These are phyloP conservation scores for Trichoderma koningiopsis DNA, from an alignment of 2,329 filamentous ascomycete species.

Conservation along the genomic window DNA sequence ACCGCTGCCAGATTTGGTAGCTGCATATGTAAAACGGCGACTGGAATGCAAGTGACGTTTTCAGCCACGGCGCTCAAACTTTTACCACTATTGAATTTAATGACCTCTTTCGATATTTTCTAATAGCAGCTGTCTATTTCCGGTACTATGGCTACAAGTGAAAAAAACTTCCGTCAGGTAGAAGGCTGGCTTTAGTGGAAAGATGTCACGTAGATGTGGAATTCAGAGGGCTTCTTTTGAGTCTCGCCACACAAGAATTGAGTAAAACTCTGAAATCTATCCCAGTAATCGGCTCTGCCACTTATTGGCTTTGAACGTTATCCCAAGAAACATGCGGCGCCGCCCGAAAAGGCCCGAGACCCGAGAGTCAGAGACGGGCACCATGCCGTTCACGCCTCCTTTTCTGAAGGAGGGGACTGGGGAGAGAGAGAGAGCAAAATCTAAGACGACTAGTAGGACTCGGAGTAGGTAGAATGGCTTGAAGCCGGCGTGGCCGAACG, in stretches of 20 bases:
- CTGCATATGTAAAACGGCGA: not conserved
- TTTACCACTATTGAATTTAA: not conserved
- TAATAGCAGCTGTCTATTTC: not conserved
- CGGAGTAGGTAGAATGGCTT: not conserved
- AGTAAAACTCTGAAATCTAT: not conserved
- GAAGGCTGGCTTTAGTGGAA: not conserved
- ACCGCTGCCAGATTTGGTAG: not conserved
- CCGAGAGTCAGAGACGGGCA: conserved; percentile 4
- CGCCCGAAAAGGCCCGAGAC: conserved; percentile 25
- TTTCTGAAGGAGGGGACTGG: not conserved
- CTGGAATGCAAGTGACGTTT: conserved; percentile 22
- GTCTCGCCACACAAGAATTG: not conserved
- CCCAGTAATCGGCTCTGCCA: not conserved
- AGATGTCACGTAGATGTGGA: not conserved
- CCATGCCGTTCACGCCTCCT: conserved; percentile 7
- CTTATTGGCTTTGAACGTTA: not conserved
- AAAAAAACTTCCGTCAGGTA: not conserved
- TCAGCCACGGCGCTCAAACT: not conserved
- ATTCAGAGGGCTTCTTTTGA: not conserved
- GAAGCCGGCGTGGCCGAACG: conserved; percentile 14
- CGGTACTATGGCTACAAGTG: not conserved
- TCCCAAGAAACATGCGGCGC: not conserved
- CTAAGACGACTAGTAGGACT: not conserved
- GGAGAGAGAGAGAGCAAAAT: not conserved
- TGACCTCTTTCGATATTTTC: not conserved